Base-by-base conservation (phyloP, 306 rosid species). In the Luffa aegyptiaca region DNA sequence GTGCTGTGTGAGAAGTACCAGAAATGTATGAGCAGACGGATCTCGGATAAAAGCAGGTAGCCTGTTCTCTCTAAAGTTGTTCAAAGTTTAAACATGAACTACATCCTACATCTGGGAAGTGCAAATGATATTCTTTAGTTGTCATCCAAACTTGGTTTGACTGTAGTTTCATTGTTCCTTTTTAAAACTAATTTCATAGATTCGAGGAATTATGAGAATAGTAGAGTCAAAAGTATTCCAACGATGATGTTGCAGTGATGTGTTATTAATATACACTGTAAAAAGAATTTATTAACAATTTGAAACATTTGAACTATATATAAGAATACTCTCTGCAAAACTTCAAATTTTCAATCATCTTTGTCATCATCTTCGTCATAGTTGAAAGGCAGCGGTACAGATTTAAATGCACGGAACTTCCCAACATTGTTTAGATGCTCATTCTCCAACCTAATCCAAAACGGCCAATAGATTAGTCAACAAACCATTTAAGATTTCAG, bases 391-490 rank as follows among this genome's bases (percentile, higher is more conserved):
- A 89, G 80, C 5, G 97, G 95, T 74, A 92, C 91, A 2, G 96
- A 83, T 81, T 90, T 92, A 86, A 92, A 90, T 4, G 95, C 97
- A 1, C 97, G 74, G 82, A 83, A 92, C 83, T 90, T 92, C 82
- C 95, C 96, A 46, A 90, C 95, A 76, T 92, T 92, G 86, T 85
- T 92, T 84, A 90, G 80, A 81, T 92, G 97, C 85, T 90, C 97
- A 76, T 90, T 92, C 85, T 92, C 95, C 87, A 89, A 45, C 82
- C 97, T 90, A 83, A 55, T 58, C 46, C 72, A 48, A 18, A 20
- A 63, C 45, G 39, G 45, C 4, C 21, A 65, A 10, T 20, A 59
- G 44, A 14, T 39, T 20, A 55, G 59, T 21, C 55, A 33, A 44
- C 37, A 18, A 75, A 49, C 64, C 41, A 46, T 9, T 63, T 41